Evolutionary conservation across 1,139 yeast species (phyloP).

Genomic region (Geotrichum fermentans): DNA sequence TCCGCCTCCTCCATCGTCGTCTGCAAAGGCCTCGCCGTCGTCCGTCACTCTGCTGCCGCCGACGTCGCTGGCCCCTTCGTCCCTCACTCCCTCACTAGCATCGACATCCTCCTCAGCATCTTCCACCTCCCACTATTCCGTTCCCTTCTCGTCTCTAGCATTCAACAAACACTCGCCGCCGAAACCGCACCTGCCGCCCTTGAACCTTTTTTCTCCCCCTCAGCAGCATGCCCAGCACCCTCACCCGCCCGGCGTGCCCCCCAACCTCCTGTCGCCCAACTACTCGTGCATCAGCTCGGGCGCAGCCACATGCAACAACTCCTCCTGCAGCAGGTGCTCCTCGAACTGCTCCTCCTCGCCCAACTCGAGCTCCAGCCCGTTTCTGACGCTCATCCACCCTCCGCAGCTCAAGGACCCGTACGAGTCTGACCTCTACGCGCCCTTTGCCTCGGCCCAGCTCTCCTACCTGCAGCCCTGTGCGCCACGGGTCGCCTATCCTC

Average conservation of each 20-base stretch:
- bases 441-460: not conserved
- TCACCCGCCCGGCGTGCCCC: not conserved
- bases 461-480: not conserved
- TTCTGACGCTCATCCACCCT: not conserved
- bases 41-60: not conserved
- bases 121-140: not conserved
- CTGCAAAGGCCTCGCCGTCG: not conserved
- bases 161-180: not conserved
- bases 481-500: not conserved
- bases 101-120: not conserved
- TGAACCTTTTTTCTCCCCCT: constrained; percentile 1
- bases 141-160: too few species aligned
- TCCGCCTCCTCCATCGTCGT: not conserved
- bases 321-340: constrained; percentile 1
- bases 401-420: too few species aligned
- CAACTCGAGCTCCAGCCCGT: constrained; percentile 4
- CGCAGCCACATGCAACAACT: not conserved
- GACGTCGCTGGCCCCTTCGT: not conserved
- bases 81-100: not conserved
- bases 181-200: constrained; percentile 3
- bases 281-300: not conserved
- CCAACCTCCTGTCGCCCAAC: not conserved
- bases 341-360: constrained; percentile 1
- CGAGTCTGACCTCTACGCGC: too few species aligned
- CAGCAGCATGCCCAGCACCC: not conserved